Conservation (phyloP, 1,284 basidiomycete species). For the Pseudozyma sp. region DNA sequence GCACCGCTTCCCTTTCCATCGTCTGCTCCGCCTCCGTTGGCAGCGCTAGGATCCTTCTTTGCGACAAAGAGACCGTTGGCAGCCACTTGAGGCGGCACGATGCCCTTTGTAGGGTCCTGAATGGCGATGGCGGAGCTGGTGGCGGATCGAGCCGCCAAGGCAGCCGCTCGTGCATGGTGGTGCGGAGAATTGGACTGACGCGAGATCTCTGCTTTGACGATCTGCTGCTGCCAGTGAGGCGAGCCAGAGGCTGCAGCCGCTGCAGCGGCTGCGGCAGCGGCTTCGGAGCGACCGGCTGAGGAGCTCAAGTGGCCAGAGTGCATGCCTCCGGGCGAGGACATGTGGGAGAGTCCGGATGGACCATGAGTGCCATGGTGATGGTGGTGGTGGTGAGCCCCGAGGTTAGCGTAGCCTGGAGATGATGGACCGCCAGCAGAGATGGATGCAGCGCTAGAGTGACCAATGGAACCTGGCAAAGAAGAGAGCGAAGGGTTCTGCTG, state of each 20-base stretch:
- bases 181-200: constrained; percentile 72
- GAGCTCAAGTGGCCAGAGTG: constrained; percentile 48
- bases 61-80: constrained; percentile 70
- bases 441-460: constrained; percentile 48
- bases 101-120: constrained; percentile 71
- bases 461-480: constrained; percentile 58
- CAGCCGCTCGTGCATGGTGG: constrained; percentile 74
- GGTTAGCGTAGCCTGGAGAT: constrained; percentile 53
- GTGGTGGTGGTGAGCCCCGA: constrained; percentile 54
- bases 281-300: constrained; percentile 28
- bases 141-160: constrained; percentile 72
- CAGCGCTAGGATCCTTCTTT: constrained; percentile 45
- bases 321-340: constrained; percentile 52
- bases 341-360: constrained; percentile 53
- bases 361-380: constrained; percentile 53
- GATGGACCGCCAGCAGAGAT: constrained; percentile 49
- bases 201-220: constrained; percentile 70
- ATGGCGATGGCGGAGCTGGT: constrained; percentile 70
- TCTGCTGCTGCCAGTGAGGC: constrained; percentile 66
- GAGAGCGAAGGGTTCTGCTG: constrained; percentile 63
- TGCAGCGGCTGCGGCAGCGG: constrained; percentile 33
- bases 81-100: constrained; percentile 61
- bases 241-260: constrained; percentile 43
- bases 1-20: constrained; percentile 30
- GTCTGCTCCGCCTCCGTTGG: constrained; percentile 45